Evolutionary conservation across 495 filamentous ascomycete genomes (phyloP).

Genomic region (Penicillium diatomitis): DNA sequence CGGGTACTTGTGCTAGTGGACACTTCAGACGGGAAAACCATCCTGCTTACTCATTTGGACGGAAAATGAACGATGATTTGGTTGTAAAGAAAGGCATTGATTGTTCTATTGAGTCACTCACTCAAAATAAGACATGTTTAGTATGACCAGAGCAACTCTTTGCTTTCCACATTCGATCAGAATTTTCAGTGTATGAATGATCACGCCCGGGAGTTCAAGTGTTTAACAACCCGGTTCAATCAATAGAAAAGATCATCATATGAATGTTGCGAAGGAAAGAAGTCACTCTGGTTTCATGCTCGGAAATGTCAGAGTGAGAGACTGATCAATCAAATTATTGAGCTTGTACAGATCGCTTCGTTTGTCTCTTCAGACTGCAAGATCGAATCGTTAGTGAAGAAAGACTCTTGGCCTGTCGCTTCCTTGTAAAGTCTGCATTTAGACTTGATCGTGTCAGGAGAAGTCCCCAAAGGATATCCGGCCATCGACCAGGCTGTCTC

Average conservation of each 20-base stretch:
- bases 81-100: not conserved
- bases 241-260: conserved; percentile 33
- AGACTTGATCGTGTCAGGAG: too few species aligned
- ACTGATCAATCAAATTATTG: not conserved
- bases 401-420: too few species aligned
- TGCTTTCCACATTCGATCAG: conserved; percentile 26
- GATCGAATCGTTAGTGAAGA: not conserved
- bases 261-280: conserved; percentile 6
- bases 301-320: too few species aligned
- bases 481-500: not conserved
- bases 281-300: not conserved
- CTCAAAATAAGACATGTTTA: too few species aligned
- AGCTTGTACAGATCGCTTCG: not conserved
- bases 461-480: too few species aligned
- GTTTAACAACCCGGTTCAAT: conserved; percentile 27
- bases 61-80: not conserved
- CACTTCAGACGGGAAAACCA: too few species aligned
- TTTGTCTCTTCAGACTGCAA: not conserved
- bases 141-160: not conserved
- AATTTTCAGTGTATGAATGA: conserved; percentile 43
- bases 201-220: conserved; percentile 29
- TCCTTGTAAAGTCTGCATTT: too few species aligned
- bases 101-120: too few species aligned
- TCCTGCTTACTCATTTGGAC: too few species aligned
- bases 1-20: too few species aligned